Evolutionary conservation across 345 rosid species (phyloP).

Genomic region (Camelina laxa): DNA sequence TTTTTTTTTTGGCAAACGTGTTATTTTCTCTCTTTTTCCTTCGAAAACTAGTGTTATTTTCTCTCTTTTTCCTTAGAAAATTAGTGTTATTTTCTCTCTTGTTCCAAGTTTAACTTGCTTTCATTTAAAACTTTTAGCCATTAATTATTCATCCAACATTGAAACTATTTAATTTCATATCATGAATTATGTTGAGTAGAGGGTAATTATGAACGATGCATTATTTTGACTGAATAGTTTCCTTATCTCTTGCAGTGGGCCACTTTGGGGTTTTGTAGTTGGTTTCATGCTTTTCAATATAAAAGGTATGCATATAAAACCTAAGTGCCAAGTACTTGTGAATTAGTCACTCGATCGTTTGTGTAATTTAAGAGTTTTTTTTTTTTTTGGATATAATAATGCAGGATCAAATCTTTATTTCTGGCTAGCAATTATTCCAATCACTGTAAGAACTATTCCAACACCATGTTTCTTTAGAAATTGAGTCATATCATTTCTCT

Average conservation of each 20-base stretch:
- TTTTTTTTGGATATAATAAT: slow-evolving; percentile 20
- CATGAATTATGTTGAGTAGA: not conserved
- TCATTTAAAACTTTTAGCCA: not conserved
- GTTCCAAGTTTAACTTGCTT: slow-evolving; percentile 6
- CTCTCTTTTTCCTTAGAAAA: too few species aligned
- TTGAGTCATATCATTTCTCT: slow-evolving; percentile 4
- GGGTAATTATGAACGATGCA: not conserved
- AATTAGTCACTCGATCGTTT: not conserved
- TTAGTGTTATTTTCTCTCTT: slow-evolving; percentile 10
- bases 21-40: too few species aligned
- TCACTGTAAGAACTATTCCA: slow-evolving; percentile 57
- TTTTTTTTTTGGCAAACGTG: too few species aligned
- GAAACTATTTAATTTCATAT: not conserved
- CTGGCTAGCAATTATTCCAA: slow-evolving; percentile 90
- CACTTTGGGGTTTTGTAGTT: slow-evolving; percentile 98
- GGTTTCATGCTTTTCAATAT: slow-evolving; percentile 92
- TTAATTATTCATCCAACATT: not conserved
- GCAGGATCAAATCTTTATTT: slow-evolving; percentile 96
- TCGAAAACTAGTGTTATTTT: not conserved
- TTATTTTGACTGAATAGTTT: not conserved
- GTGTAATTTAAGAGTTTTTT: slow-evolving; percentile 6
- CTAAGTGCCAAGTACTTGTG: not conserved
- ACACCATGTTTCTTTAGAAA: not conserved
- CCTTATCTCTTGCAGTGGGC: slow-evolving; percentile 61
- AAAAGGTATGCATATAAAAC: slow-evolving; percentile 57